These are phyloP conservation scores for Trichosporon coremiiforme DNA, from an alignment of 1,284 basidiomycete genomes.

Conservation along the genomic window DNA sequence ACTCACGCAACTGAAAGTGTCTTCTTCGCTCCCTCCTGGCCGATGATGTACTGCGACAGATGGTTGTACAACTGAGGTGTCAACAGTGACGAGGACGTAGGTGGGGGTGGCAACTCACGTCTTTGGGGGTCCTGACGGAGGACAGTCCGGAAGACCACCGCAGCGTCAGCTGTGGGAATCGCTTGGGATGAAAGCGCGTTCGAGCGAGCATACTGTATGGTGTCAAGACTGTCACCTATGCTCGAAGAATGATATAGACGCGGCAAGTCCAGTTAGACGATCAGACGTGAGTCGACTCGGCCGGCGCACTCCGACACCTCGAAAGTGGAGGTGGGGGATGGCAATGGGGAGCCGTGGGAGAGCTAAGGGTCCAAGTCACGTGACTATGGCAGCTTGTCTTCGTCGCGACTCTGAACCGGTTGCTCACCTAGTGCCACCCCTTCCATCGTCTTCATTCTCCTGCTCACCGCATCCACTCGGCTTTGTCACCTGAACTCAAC, in stretches of 20 bases:
- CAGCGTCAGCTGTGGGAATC: slow-evolving; percentile 5
- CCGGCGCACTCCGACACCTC: slow-evolving; percentile 10
- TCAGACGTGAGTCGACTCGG: background rate
- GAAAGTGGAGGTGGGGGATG: slow-evolving; percentile 10
- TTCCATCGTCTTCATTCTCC: slow-evolving; percentile 10
- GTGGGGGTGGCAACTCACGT: slow-evolving; percentile 23
- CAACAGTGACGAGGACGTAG: background rate
- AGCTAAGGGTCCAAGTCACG: background rate
- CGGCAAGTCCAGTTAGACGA: background rate
- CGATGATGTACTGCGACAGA: slow-evolving; percentile 86
- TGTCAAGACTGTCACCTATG: background rate
- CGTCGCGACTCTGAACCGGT: background rate
- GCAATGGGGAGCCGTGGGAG: background rate
- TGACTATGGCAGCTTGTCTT: background rate
- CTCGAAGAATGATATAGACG: background rate
- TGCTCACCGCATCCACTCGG: background rate
- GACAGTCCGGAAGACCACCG: slow-evolving; percentile 23
- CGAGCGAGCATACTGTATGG: slow-evolving; percentile 21
- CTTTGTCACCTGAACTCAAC: background rate
- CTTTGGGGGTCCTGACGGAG: slow-evolving; percentile 26
- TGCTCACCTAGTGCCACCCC: background rate
- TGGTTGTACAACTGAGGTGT: slow-evolving; percentile 73
- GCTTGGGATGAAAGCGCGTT: slow-evolving; percentile 19
- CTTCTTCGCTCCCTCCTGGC: slow-evolving; percentile 89
- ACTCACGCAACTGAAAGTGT: slow-evolving; percentile 85